A percentile compares a stretch with the other conserved stretches of the same genome.
Evolutionary conservation across 1,284 basidiomycete species (phyloP).

Genomic region (Gomphus sp.): DNA sequence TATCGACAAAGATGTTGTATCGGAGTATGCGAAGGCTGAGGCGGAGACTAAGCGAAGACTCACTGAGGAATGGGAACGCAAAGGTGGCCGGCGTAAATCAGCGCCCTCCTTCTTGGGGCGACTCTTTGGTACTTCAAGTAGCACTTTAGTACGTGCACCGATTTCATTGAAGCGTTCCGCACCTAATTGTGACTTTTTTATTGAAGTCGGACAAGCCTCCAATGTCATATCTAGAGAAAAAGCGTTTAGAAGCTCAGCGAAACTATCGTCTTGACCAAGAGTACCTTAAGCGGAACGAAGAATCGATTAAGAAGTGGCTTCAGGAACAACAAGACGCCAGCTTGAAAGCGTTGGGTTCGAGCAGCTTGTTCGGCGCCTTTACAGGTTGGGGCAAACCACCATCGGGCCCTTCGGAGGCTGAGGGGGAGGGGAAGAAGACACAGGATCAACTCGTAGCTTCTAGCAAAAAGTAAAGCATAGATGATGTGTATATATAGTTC

Average conservation of each 20-base stretch:
- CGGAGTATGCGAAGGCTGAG: slow-evolving; percentile 86
- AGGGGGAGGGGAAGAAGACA: background rate
- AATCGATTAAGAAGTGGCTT: slow-evolving; percentile 68
- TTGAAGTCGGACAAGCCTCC: slow-evolving; percentile 35
- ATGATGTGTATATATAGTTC: background rate
- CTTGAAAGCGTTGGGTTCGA: slow-evolving; percentile 46
- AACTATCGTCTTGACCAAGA: slow-evolving; percentile 84
- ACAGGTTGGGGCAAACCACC: slow-evolving; percentile 13
- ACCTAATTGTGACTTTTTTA: slow-evolving; percentile 19
- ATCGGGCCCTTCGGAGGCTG: background rate
- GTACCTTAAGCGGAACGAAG: slow-evolving; percentile 78
- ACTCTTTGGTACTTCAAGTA: slow-evolving; percentile 40
- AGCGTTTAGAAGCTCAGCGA: slow-evolving; percentile 79
- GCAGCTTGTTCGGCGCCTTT: slow-evolving; percentile 33
- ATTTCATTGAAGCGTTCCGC: slow-evolving; percentile 7
- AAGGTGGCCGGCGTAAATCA: slow-evolving; percentile 31
- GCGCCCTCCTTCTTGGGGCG: slow-evolving; percentile 48
- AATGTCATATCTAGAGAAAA: slow-evolving; percentile 84
- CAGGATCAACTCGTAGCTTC: background rate
- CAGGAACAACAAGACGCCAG: slow-evolving; percentile 80
- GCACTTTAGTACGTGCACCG: background rate
- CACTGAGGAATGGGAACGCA: slow-evolving; percentile 76
- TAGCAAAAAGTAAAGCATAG: background rate
- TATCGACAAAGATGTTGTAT: slow-evolving; percentile 77
- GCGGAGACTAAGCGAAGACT: slow-evolving; percentile 70